Evolutionary conservation across 495 filamentous ascomycete genomes (phyloP).

Genomic region (Barbatosphaeria neglecta): DNA sequence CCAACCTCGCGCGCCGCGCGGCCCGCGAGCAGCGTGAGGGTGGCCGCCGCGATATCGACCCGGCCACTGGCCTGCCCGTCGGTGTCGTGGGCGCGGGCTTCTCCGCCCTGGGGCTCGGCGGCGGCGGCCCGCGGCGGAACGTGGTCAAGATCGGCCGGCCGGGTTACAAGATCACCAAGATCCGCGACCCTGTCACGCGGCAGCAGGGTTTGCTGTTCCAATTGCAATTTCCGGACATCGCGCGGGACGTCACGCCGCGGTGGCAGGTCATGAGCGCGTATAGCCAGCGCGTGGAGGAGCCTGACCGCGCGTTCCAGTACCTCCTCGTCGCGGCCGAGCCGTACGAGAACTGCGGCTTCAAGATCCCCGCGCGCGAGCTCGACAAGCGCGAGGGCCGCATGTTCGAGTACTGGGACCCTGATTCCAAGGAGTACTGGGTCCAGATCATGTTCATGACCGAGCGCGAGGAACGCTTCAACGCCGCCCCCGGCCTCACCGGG

Average conservation of each 20-base stretch:
- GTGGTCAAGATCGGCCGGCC: conserved; percentile 95
- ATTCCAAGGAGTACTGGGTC: conserved; percentile 97
- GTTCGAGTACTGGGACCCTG: conserved; percentile 92
- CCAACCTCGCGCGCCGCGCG: conserved; percentile 92
- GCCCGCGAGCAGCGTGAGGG: conserved; percentile 89
- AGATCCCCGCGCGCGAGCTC: conserved; percentile 88
- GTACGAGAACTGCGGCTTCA: conserved; percentile 95
- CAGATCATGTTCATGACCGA: conserved; percentile 99
- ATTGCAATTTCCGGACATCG: conserved; percentile 89
- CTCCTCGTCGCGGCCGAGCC: conserved; percentile 91
- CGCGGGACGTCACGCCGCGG: conserved; percentile 58
- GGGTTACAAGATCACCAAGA: conserved; percentile 96
- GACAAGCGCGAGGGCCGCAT: conserved; percentile 78
- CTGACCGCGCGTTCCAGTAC: conserved; percentile 90
- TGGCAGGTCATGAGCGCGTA: conserved; percentile 96
- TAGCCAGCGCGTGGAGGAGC: conserved; percentile 90
- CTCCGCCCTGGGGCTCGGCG: conserved; percentile 21
- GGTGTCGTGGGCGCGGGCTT: conserved; percentile 67
- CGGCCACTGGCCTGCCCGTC: conserved; percentile 60
- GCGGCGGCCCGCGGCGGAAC: conserved; percentile 58
- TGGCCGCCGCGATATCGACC: conserved; percentile 50
- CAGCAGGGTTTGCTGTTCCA: conserved; percentile 91
- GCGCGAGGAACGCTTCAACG: conserved; percentile 88
- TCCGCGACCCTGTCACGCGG: conserved; percentile 76
- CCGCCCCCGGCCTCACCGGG: conserved; percentile 73